Conservation (phyloP, 768 basidiomycete genomes). For the Tulasnella sp. region DNA sequence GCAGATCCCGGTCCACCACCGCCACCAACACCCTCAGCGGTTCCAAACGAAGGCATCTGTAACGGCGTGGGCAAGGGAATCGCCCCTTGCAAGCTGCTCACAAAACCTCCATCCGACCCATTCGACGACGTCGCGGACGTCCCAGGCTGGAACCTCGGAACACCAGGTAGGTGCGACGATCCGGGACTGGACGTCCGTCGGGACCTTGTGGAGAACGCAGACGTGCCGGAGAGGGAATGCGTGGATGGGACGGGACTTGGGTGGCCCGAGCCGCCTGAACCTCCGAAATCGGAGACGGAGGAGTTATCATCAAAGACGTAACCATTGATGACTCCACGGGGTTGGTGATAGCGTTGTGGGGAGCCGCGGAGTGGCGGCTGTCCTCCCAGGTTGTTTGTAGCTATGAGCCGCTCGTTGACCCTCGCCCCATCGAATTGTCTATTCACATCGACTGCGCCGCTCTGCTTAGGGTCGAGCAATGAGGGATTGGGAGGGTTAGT, state of each 20-base stretch:
- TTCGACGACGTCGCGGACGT: not conserved
- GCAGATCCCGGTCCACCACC: not conserved
- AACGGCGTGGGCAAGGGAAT: slow-evolving; percentile 3
- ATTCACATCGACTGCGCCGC: not conserved
- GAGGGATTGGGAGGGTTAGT: too few relatives aligned
- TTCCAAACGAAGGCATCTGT: slow-evolving; percentile 1
- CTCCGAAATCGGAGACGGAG: slow-evolving; percentile 9
- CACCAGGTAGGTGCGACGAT: not conserved
- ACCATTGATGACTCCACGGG: not conserved
- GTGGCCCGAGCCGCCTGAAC: not conserved
- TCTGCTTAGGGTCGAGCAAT: too few relatives aligned
- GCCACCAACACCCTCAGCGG: not conserved
- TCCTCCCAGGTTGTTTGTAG: not conserved
- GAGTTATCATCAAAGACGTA: slow-evolving; percentile 1
- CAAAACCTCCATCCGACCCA: not conserved
- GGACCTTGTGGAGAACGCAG: not conserved
- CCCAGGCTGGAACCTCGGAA: too few relatives aligned
- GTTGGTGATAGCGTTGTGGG: too few relatives aligned
- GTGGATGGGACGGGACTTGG: slow-evolving; percentile 5
- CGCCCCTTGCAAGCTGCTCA: not conserved
- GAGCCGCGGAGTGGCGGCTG: too few relatives aligned
- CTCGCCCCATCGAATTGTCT: not conserved
- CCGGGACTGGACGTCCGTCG: slow-evolving; percentile 5
- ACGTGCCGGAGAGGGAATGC: slow-evolving; percentile 1
- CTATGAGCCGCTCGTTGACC: slow-evolving; percentile 1